Conservation (phyloP, 1,284 basidiomycete species). For the Cutaneotrichosporon cavernicola region DNA sequence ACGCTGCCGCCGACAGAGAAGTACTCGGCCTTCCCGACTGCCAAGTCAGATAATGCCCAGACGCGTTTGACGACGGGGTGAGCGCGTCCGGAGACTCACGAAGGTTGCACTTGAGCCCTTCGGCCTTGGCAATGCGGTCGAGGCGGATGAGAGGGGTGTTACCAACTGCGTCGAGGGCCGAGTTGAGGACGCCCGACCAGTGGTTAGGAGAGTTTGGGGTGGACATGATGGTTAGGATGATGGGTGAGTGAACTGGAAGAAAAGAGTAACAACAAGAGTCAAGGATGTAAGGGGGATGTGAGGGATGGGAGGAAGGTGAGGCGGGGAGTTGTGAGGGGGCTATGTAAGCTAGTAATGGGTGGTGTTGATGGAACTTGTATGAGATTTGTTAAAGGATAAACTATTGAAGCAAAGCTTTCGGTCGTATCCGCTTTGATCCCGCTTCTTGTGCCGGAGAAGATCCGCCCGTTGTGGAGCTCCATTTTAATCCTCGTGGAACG, state of each 20-base stretch:
- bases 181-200: slow-evolving; percentile 63
- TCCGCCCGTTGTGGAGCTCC: background rate
- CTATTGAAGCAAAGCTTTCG: background rate
- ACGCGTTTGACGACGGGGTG: background rate
- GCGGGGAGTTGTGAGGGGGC: background rate
- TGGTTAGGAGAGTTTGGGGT: slow-evolving; percentile 33
- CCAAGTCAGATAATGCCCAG: background rate
- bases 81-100: slow-evolving; percentile 59
- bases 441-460: background rate
- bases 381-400: background rate
- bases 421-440: background rate
- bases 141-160: slow-evolving; percentile 87
- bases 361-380: too few species aligned
- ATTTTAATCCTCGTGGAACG: too few species aligned
- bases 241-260: background rate
- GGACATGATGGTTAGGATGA: background rate
- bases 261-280: background rate
- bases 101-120: slow-evolving; percentile 85
- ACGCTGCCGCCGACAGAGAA: slow-evolving; percentile 89
- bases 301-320: too few species aligned
- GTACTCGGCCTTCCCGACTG: slow-evolving; percentile 88
- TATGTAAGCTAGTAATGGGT: too few species aligned
- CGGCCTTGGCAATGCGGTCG: slow-evolving; percentile 70
- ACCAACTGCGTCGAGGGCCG: slow-evolving; percentile 79
- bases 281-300: background rate